phyloP scores from a whole-genome alignment of 78 protist genomes.

The Blattamonas nauphoetae region DNA sequence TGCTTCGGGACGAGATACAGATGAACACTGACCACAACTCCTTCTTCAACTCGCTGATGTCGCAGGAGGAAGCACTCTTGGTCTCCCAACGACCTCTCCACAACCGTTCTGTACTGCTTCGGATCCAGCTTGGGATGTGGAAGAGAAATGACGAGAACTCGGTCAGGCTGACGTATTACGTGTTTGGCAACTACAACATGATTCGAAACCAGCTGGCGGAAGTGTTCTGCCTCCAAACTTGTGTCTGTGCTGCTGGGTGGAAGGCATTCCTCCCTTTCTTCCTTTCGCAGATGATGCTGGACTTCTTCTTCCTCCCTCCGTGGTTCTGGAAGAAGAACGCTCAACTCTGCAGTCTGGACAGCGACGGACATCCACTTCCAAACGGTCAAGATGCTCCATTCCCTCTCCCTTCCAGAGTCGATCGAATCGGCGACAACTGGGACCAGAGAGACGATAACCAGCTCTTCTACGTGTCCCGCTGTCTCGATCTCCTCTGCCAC shows the following conservation, averaged over 20 bases:
- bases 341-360: no score
- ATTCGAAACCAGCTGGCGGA: background rate
- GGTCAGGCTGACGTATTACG: background rate
- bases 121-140: background rate
- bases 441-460: no score
- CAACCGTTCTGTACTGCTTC: no score
- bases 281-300: background rate
- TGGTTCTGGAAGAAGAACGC: background rate
- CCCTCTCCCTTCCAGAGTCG: no score
- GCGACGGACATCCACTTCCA: no score
- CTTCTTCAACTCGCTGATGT: background rate
- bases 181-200: background rate
- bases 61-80: background rate
- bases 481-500: no score
- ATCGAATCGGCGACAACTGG: no score
- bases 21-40: no score
- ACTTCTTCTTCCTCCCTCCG: background rate
- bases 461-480: no score
- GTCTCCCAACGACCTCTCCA: background rate
- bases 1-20: no score
- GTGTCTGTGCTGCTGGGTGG: background rate
- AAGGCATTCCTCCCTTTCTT: background rate
- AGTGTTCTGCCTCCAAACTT: background rate
- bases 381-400: no score
- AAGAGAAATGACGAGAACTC: background rate